Conservation (phyloP, 192 early-diverging fungal genomes). For the Backusella tarrabulga region DNA sequence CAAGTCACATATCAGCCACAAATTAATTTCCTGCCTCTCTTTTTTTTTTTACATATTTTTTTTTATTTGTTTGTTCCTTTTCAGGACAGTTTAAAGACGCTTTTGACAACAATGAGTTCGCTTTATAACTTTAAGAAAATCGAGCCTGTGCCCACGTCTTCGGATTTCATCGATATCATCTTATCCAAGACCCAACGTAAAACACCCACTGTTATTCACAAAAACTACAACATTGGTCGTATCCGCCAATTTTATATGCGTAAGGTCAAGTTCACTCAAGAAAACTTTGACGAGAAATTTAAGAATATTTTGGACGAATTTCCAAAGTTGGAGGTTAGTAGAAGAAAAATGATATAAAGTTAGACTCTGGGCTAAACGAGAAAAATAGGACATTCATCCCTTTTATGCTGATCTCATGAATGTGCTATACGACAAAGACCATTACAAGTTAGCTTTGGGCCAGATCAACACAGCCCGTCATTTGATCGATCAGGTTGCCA, state of each 20-base stretch:
- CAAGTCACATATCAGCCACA: not conserved
- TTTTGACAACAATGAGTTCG: conserved; percentile 29
- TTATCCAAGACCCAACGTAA: conserved; percentile 99
- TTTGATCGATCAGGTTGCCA: conserved; percentile 95
- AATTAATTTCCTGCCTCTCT: not conserved
- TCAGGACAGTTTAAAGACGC: not conserved
- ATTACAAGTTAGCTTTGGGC: conserved; percentile 98
- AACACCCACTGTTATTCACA: conserved; percentile 93
- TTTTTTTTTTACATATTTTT: not conserved
- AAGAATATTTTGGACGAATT: conserved; percentile 92
- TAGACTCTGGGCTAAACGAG: not conserved
- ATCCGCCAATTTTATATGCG: conserved; percentile 99
- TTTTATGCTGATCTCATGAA: conserved; percentile 99
- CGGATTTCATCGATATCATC: conserved; percentile 97
- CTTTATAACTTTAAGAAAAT: conserved; percentile 99
- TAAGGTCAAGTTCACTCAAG: conserved; percentile 99
- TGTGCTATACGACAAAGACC: conserved; percentile 99
- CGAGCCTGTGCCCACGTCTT: conserved; percentile 86
- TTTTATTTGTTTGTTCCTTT: not conserved
- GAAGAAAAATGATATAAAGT: not conserved
- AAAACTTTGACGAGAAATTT: conserved; percentile 95
- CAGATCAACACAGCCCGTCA: conserved; percentile 98
- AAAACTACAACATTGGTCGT: conserved; percentile 94
- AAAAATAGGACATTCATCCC: conserved; percentile 90
- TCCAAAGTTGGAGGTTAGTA: conserved; percentile 89